Evolutionary conservation across 163 green algal genomes (phyloP).

Genomic region (Volvox carteri): DNA sequence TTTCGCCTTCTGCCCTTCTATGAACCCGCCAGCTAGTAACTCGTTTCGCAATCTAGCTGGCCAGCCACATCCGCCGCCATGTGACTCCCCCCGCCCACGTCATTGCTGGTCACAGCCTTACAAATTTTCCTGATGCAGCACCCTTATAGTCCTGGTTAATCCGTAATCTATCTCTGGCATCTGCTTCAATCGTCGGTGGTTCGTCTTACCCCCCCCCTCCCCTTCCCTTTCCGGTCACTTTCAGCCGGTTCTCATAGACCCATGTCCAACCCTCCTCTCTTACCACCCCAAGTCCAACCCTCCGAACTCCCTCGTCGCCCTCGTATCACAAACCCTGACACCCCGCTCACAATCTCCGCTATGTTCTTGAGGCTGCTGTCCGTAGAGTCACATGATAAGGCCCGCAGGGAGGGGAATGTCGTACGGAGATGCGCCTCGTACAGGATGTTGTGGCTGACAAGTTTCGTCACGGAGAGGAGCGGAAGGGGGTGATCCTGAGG

Average conservation of each 20-base stretch:
- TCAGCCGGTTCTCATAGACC: no score
- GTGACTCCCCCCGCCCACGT: no score
- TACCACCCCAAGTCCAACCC: background rate
- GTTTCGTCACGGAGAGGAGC: constrained; percentile 47
- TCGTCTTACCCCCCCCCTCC: no score
- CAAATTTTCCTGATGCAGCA: no score
- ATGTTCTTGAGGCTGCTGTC: constrained; percentile 39
- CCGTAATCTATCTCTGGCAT: no score
- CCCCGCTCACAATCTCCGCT: constrained; percentile 34
- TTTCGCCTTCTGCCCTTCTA: no score
- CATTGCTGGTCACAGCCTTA: no score
- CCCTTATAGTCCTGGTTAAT: no score
- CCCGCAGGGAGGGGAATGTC: constrained; percentile 48
- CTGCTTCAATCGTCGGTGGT: no score
- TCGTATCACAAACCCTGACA: background rate
- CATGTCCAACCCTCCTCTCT: background rate
- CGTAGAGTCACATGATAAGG: constrained; percentile 37
- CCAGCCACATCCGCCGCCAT: no score
- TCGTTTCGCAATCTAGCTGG: no score
- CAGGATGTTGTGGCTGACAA: constrained; percentile 52
- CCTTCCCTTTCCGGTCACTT: background rate
- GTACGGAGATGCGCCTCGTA: constrained; percentile 27
- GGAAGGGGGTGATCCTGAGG: background rate
- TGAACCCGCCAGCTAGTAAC: no score
- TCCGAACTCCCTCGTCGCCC: background rate